Conservation (phyloP, 441 rosid genomes). For the Mallotus repandus region DNA sequence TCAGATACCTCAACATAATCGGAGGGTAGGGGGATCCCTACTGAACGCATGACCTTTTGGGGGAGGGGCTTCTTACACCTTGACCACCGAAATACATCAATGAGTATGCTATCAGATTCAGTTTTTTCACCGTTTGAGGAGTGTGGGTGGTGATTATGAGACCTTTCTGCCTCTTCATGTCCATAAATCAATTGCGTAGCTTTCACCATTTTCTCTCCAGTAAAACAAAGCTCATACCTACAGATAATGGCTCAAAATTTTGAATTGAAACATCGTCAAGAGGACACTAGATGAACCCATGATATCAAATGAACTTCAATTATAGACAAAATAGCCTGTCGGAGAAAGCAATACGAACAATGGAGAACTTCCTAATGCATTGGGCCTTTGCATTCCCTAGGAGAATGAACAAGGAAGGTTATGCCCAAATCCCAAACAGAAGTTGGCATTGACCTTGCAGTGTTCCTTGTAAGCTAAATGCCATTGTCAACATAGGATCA, state of each 20-base stretch:
- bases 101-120: slow-evolving; percentile 54
- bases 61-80: slow-evolving; percentile 90
- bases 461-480: not conserved
- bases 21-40: slow-evolving; percentile 86
- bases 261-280: slow-evolving; percentile 9
- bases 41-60: slow-evolving; percentile 77
- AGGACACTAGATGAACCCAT: not conserved
- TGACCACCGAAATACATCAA: slow-evolving; percentile 93
- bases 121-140: slow-evolving; percentile 67
- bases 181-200: slow-evolving; percentile 44
- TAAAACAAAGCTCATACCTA: slow-evolving; percentile 90
- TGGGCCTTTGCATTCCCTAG: not conserved
- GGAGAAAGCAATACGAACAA: not conserved
- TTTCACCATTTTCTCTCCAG: slow-evolving; percentile 83
- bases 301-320: not conserved
- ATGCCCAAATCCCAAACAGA: not conserved
- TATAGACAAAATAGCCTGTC: not conserved
- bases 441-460: not conserved
- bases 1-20: slow-evolving; percentile 78
- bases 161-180: slow-evolving; percentile 64
- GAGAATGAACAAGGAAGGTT: not conserved
- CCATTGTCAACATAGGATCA: not conserved
- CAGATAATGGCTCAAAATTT: not conserved
- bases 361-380: not conserved
- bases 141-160: slow-evolving; percentile 58